Conservation (phyloP, 23 red algal genomes). For the Gracilariopsis chorda region DNA sequence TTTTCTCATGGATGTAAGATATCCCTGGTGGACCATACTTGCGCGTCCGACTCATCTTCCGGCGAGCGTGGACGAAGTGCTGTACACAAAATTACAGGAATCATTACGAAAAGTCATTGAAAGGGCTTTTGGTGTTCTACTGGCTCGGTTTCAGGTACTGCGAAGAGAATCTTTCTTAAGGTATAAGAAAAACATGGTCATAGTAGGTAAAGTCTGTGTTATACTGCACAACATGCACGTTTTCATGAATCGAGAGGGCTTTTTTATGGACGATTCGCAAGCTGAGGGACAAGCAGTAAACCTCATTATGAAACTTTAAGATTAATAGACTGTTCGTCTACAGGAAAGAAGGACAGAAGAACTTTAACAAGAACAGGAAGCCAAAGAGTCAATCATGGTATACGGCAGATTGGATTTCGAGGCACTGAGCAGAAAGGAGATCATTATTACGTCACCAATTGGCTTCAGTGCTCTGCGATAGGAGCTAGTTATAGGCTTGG, state of each 20-base stretch:
- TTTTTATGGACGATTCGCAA: not conserved
- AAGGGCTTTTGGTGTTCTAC: not conserved
- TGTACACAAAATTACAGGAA: constrained; percentile 25
- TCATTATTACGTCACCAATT: not conserved
- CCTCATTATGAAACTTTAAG: constrained; percentile 7
- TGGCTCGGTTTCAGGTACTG: not conserved
- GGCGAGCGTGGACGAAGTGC: constrained; percentile 8
- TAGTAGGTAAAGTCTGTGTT: constrained; percentile 15
- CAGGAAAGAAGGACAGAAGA: not conserved
- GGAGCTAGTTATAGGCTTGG: not conserved
- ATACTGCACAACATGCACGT: constrained; percentile 49
- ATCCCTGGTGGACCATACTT: constrained; percentile 18
- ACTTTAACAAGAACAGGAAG: not conserved
- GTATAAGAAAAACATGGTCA: not conserved
- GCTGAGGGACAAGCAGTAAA: not conserved
- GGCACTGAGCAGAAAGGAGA: not conserved
- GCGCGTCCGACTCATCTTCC: constrained; percentile 16
- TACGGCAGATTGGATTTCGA: not conserved
- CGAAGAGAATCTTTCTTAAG: not conserved
- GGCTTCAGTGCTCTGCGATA: not conserved
- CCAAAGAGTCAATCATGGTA: too few relatives aligned
- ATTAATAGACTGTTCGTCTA: not conserved
- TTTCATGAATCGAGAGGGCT: not conserved
- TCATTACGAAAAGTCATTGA: constrained; percentile 41
- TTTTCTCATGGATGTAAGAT: constrained; percentile 14